Evolutionary conservation across 805 yeast genomes (phyloP), one percentile per base, ranked within the genome.

Genomic region (Yarrowia phangngaensis): DNA sequence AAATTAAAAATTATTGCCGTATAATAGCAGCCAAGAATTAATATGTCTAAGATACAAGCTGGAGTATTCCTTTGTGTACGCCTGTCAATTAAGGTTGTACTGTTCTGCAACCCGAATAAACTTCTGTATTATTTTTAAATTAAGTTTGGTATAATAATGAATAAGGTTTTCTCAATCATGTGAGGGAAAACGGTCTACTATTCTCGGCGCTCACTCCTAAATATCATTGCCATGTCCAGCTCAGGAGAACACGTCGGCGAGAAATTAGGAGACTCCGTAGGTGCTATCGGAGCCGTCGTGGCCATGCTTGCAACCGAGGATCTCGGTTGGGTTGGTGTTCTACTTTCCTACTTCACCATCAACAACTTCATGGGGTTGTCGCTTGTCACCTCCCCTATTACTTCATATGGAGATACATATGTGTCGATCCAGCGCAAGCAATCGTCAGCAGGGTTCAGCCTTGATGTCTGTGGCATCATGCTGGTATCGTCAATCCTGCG

Each of bases 381-480:
- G 60, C 79, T 88, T 61, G 76, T 87, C 22, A 76, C 84, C 59
- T 83, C 96, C 0, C 97, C 97, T 2, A 64, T 88, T 33, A 73
- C 89, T 53, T 84, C 95, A 6, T 88, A 89, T 60, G 95, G 95
- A 2, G 76, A 92, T 12, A 87, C 95, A 1, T 75, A 88, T 26
- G 69, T 77, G 36, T 72, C 83, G 54, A 87, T 88, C 11, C 73
- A 78, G 57, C 69, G 72, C 36, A 73, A 76, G 24, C 69, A 79
- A 60, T 74, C 88, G 0, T 75, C 90, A 1, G 70, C 76, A 16
- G 97, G 96, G 16, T 87, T 88, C 60, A 83, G 95, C 4, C 70
- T 87, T n/a, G 97, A 89, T 64, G 84, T 89, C 8, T 89, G 96
- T 65, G 89, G 87, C 6, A 85, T 95, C 6, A 87, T 89, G 95